These are phyloP conservation scores for Trichoderma gracile DNA, from an alignment of 2,329 filamentous ascomycete species.

Conservation along the genomic window DNA sequence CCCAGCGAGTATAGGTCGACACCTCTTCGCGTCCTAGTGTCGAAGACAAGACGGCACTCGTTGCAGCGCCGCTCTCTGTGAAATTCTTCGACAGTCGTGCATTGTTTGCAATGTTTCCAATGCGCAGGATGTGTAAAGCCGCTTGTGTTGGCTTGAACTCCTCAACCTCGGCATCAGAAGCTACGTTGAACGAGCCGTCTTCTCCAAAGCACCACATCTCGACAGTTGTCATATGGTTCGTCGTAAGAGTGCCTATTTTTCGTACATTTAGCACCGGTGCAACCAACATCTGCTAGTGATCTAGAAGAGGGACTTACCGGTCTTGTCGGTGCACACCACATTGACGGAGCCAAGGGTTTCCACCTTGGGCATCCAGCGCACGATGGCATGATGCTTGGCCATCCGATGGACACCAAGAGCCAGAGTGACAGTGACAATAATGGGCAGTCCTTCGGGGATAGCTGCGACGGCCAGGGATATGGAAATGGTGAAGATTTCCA, in stretches of 20 bases:
- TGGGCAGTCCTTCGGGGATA: conserved; percentile 93
- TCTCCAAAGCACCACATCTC: conserved; percentile 94
- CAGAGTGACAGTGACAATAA: conserved; percentile 96
- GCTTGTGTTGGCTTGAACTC: conserved; percentile 68
- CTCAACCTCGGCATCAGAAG: conserved; percentile 54
- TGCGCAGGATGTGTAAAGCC: conserved; percentile 77
- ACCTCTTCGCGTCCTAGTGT: conserved; percentile 65
- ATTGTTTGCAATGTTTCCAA: conserved; percentile 97
- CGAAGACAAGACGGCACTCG: conserved; percentile 77
- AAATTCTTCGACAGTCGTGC: conserved; percentile 74
- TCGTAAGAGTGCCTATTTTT: conserved; percentile 75
- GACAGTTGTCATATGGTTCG: conserved; percentile 97
- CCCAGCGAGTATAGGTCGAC: conserved; percentile 78
- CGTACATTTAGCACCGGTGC: neutral
- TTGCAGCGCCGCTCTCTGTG: conserved; percentile 68
- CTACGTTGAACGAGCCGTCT: conserved; percentile 52
- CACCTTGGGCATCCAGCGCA: conserved; percentile 92
- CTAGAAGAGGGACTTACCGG: conserved; percentile 52
- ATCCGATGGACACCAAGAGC: conserved; percentile 94
- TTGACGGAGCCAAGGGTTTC: conserved; percentile 98
- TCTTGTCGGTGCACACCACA: conserved; percentile 99
- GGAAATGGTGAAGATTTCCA: conserved; percentile 97
- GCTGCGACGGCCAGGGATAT: conserved; percentile 95
- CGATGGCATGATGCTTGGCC: conserved; percentile 93
- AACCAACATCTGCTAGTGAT: neutral